Evolutionary conservation across 139 green algal species (phyloP), one percentile per base, ranked within the genome.

Genomic region (Chlamydomonas asymmetrica): DNA sequence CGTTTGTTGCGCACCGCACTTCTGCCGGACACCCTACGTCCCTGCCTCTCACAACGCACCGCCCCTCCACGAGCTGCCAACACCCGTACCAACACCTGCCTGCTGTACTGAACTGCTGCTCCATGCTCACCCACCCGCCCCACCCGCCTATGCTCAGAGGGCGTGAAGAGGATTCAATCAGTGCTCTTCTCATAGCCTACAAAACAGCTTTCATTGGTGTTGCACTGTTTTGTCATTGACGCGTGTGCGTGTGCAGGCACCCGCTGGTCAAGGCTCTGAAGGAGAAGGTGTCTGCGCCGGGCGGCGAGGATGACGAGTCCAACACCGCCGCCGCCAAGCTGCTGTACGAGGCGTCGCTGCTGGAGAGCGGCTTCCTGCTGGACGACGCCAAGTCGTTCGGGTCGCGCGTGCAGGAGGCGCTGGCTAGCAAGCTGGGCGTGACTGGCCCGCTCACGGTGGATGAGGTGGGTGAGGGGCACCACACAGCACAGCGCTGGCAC

Each of bases 321-420:
- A 29, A 41, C 0, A 38, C 78, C 0, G 72, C 78, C 9, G 38
- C 87, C 43, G 95, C 92, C 22, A 78, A 71, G n/a, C 72, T 98
- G 56, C 84, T 99, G 77, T 99, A 91, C 66, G 93, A 99, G 69
- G 91, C 92, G 0, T 92, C 94, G 6, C 84, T 99, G 66, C 77
- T 99, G 69, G 95, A 98, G 85, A 90, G 71, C 25, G 95, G 95
- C 37, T 98, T 96, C 75, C 38, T 71, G 48, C 77, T 90, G n/a
- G 84, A 90, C 23, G 84, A 97, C 62, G 67, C 87, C 68, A 91
- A 91, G 76, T 66, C 68, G 27, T 92, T 77, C 71, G 40, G 23
- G 23, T 43, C 60, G 57, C 71, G 71, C 40, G 41, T 68, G 23
- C 60, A 67, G 27, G 38, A 13, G 27, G 43, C 76, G 31, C 62